Evolutionary conservation across 768 basidiomycete genomes (phyloP), one percentile per base, ranked within the genome.

Genomic region (Sistotremastrum niveocremeum): DNA sequence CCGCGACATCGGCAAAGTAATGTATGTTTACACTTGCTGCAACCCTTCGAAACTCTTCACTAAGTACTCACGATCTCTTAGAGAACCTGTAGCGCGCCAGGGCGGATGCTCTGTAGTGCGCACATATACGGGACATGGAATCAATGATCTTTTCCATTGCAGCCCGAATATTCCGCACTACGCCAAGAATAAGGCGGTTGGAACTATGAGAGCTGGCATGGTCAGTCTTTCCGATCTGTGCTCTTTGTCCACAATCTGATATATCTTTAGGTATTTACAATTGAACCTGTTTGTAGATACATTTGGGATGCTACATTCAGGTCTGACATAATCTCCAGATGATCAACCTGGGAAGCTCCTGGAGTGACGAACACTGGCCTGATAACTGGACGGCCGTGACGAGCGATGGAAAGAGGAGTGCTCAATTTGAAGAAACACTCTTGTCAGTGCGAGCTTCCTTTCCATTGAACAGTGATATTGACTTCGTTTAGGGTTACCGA

Each of bases 331-430:
- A 34, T 37, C 37, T 4, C 32, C 61, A 94, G 76, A 97, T 97
- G 93, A 80, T 95, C 53, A 97, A 97, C 61, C 61, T 88, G 12
- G 93, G 93, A 4, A 70, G 72, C 44, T 77, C 70, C 51, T 84
- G 82, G 79, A 75, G 75, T 32, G 75, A 77, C 46, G 69, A 80
- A 20, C 87, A 90, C 59, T 90, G 91, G 91, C 82, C 83, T 33
- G 90, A 94, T 61, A 81, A 89, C 57, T 98, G 94, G 94, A 98
- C 94, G 3, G 89, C 93, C 1, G 88, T 84, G 20, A 99, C 95
- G 4, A 63, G 73, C 8, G 94, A 97, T 62, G 94, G 91, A 28
- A 84, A 84, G 60, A 70, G 74, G 46, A 91, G 87, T 49, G 95
- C 95, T 1, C 95, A 99, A 57, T 99, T 97, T 58, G 95, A 99